Base-by-base conservation (phyloP, 2,329 filamentous ascomycete genomes). In the Massarina eburnea region DNA sequence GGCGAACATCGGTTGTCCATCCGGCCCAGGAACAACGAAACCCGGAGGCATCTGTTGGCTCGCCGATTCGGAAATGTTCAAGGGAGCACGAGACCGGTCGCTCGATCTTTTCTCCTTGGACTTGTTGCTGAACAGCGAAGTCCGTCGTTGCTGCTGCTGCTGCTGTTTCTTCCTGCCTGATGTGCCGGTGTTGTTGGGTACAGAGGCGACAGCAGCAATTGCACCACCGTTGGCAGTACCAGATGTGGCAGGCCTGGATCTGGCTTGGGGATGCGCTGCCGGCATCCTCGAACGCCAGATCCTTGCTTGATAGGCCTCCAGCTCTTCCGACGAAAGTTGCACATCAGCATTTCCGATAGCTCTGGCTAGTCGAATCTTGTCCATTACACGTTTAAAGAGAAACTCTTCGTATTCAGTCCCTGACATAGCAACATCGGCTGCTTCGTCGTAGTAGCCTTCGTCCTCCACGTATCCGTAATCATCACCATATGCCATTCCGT, bases 281-380 rank as follows among this genome's bases (percentile, higher is more conserved):
- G 59, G 53, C 51, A 56, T 53, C 45, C 52, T 58, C 43, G 55
- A 44, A 15, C 85, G 81, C 66, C 83, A 81, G 51, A 80, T 74
- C 59, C 80, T 78, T 52, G 84, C 81, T 64, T 92, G 86, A 57
- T 95, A 77, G 37, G 90, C 91, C 51, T 85, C 86, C 58, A 96
- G 76, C 69, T 96, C 91, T 43, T 87, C 83, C 61, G 85, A 81
- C 57, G 81, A 90, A 52, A 97, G 79, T 66, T 85, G 87, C 45
- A 96, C 89, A 46, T 95, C 88, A 35, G 80, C 77, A 68, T 85
- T 86, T 52, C 91, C 91, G 61, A 83, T 83, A 52, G 82, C 82
- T 66, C 89, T 84, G 14, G 91, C 90, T 54, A 84, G 81, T 54
- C 85, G 82, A 64, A 96, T 95, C 55, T 89, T 86, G 59, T 85